Percentiles rank a stretch among this genome's conserved stretches.
Conservation (phyloP, 1,284 basidiomycete species). For the Singerocomus rubriflavus region DNA sequence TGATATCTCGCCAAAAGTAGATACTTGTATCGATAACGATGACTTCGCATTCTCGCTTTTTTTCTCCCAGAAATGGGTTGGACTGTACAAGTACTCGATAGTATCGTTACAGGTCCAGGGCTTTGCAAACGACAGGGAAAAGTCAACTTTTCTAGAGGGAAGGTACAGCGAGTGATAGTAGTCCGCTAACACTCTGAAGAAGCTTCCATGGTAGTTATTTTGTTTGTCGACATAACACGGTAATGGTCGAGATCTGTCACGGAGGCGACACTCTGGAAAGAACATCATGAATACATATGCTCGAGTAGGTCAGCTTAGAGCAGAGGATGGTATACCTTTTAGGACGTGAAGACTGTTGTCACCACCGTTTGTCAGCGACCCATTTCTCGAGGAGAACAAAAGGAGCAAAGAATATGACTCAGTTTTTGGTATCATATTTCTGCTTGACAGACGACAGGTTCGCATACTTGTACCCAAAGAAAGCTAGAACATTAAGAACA, state of each 20-base stretch:
- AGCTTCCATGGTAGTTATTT: neutral
- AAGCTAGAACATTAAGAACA: slow-evolving; percentile 7
- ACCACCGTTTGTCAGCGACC: neutral
- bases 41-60: slow-evolving; percentile 5
- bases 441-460: slow-evolving; percentile 21
- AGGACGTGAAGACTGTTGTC: slow-evolving; percentile 16
- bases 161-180: too few relatives aligned
- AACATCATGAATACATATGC: neutral
- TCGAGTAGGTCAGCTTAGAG: neutral
- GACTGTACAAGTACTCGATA: slow-evolving; percentile 2
- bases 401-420: slow-evolving; percentile 1
- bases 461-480: slow-evolving; percentile 27
- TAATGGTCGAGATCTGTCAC: slow-evolving; percentile 10
- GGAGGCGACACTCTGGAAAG: slow-evolving; percentile 14
- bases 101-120: neutral
- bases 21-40: neutral
- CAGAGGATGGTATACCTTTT: slow-evolving; percentile 14
- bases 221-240: slow-evolving; percentile 8
- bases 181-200: too few relatives aligned
- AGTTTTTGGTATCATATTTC: slow-evolving; percentile 26
- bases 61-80: neutral
- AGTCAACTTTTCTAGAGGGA: too few relatives aligned
- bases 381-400: neutral
- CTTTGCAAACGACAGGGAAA: too few relatives aligned
- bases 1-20: slow-evolving; percentile 4